Percentiles rank a stretch among this genome's conserved stretches.
These are phyloP conservation scores for Lasiodiplodia citricola DNA, from an alignment of 2,329 filamentous ascomycete species.

Conservation along the genomic window DNA sequence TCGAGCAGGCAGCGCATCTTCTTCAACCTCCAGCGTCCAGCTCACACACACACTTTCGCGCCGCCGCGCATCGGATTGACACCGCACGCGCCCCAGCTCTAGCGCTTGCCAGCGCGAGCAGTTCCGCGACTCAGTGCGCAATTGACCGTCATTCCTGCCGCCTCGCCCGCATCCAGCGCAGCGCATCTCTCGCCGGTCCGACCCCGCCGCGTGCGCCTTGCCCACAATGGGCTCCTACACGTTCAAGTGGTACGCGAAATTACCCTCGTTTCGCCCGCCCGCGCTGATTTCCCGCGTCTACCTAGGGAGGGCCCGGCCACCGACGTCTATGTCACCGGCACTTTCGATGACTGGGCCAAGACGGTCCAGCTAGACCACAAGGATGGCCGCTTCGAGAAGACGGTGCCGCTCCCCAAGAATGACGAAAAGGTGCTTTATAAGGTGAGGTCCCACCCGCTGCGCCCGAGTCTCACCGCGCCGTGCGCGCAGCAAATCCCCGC, in stretches of 20 bases:
- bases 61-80: slow-evolving; percentile 9
- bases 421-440: slow-evolving; percentile 89
- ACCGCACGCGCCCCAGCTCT: slow-evolving; percentile 15
- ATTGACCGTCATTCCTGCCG: slow-evolving; percentile 19
- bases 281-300: neutral
- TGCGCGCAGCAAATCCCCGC: slow-evolving; percentile 21
- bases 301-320: slow-evolving; percentile 79
- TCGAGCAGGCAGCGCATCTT: neutral
- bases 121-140: slow-evolving; percentile 15
- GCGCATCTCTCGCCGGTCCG: slow-evolving; percentile 8
- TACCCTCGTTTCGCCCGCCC: slow-evolving; percentile 22
- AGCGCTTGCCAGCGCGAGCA: slow-evolving; percentile 2
- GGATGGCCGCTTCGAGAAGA: slow-evolving; percentile 75
- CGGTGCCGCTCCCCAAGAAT: slow-evolving; percentile 71
- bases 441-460: slow-evolving; percentile 59
- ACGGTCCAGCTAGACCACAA: slow-evolving; percentile 81
- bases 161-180: slow-evolving; percentile 13
- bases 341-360: slow-evolving; percentile 93
- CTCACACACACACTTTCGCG: neutral
- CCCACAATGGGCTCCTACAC: slow-evolving; percentile 68
- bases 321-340: slow-evolving; percentile 93
- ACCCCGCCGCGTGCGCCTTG: slow-evolving; percentile 8
- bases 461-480: slow-evolving; percentile 19
- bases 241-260: slow-evolving; percentile 69
- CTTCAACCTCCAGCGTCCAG: neutral